Conservation (phyloP, 148 eudicot genomes). For the Polygonum maritimum region DNA sequence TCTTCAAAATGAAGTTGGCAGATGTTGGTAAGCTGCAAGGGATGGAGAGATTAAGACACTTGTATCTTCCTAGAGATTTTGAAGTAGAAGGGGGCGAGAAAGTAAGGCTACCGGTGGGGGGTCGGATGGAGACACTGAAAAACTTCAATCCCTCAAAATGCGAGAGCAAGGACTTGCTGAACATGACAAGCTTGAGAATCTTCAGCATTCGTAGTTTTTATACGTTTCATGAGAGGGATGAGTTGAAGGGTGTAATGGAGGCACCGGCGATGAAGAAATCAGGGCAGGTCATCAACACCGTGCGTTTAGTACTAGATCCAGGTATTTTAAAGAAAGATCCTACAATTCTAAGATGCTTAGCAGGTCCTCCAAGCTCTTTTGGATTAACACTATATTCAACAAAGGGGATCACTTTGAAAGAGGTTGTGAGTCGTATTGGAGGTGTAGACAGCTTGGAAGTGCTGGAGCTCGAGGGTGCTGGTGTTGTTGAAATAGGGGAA, state of each 20-base stretch:
- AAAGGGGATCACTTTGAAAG: not conserved
- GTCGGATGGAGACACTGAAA: not conserved
- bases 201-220: rapidly evolving
- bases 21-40: too few relatives aligned
- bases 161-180: not conserved
- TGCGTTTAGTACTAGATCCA: not conserved
- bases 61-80: not conserved
- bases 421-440: not conserved
- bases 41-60: not conserved
- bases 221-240: not conserved
- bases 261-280: not conserved
- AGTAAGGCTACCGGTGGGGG: not conserved
- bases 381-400: not conserved
- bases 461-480: not conserved
- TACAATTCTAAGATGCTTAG: not conserved
- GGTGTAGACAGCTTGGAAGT: not conserved
- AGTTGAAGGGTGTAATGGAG: not conserved
- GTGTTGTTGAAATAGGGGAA: not conserved
- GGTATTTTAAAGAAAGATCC: not conserved
- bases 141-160: not conserved
- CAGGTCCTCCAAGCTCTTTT: not conserved
- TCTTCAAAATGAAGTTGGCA: not conserved
- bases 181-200: not conserved
- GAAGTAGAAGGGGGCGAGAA: not conserved
- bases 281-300: not conserved